These are phyloP conservation scores for Oidium heveae DNA, from an alignment of 2,329 filamentous ascomycete species.

Conservation along the genomic window DNA sequence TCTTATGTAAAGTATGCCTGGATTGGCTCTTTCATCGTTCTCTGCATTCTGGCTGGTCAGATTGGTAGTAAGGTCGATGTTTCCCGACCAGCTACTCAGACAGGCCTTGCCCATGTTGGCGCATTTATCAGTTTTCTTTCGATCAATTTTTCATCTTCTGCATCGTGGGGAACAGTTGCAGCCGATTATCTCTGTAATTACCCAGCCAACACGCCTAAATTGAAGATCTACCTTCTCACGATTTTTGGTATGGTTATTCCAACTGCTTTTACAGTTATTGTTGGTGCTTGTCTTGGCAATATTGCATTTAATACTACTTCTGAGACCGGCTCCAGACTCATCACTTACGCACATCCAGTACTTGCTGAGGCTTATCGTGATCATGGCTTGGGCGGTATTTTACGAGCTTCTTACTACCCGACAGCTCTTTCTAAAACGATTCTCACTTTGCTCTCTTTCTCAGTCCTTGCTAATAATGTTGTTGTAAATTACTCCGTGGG, in stretches of 20 bases:
- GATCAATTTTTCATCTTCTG: slow-evolving; percentile 11
- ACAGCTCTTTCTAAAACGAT: slow-evolving; percentile 22
- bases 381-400: slow-evolving; percentile 21
- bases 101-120: slow-evolving; percentile 15
- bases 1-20: slow-evolving; percentile 24
- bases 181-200: slow-evolving; percentile 14
- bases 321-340: background rate
- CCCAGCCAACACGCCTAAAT: slow-evolving; percentile 11
- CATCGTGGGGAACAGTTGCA: slow-evolving; percentile 13
- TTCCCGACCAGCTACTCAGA: slow-evolving; percentile 12
- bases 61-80: slow-evolving; percentile 20
- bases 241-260: slow-evolving; percentile 10
- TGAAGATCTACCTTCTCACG: slow-evolving; percentile 12
- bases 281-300: slow-evolving; percentile 19
- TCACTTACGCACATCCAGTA: slow-evolving; percentile 15
- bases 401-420: slow-evolving; percentile 21
- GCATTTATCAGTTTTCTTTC: slow-evolving; percentile 11
- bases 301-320: slow-evolving; percentile 11
- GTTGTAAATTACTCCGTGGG: slow-evolving; percentile 13
- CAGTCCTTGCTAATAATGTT: slow-evolving; percentile 13
- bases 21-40: slow-evolving; percentile 21
- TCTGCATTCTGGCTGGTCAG: slow-evolving; percentile 22
- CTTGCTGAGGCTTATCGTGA: slow-evolving; percentile 17
- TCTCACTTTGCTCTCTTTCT: slow-evolving; percentile 13
- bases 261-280: slow-evolving; percentile 18